phyloP scores from a whole-genome alignment of 306 rosid species.

The Cucurbita argyrosperma region DNA sequence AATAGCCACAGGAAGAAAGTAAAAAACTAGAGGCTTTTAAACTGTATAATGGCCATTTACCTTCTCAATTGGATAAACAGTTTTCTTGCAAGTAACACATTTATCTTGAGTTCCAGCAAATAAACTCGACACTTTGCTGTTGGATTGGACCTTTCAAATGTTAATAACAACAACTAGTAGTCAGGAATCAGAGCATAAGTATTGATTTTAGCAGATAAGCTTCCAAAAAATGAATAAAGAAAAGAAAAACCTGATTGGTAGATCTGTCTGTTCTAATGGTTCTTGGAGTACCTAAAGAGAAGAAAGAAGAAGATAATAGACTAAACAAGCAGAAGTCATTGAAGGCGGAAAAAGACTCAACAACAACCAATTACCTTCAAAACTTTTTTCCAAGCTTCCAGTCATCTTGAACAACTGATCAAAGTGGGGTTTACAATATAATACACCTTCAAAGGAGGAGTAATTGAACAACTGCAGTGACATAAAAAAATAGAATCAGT shows the following conservation, averaged over 20 bases:
- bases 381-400: constrained; percentile 92
- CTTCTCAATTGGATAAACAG: constrained; percentile 91
- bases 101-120: constrained; percentile 90
- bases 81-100: constrained; percentile 73
- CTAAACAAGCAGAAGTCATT: neutral
- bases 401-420: constrained; percentile 84
- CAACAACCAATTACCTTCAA: constrained; percentile 45
- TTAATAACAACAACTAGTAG: neutral
- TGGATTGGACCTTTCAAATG: constrained; percentile 33
- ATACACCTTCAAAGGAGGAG: constrained; percentile 74
- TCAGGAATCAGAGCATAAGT: neutral
- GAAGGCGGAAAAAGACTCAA: neutral
- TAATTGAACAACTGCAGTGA: constrained; percentile 66
- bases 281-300: constrained; percentile 48
- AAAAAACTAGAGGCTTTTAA: neutral
- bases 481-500: neutral
- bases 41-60: constrained; percentile 13
- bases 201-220: neutral
- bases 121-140: constrained; percentile 54
- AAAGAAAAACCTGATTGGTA: constrained; percentile 41
- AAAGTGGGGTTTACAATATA: constrained; percentile 93
- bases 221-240: neutral
- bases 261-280: constrained; percentile 46
- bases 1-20: neutral
- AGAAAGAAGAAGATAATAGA: neutral